These are phyloP conservation scores for Pleurotus djamor DNA, from an alignment of 768 basidiomycete species.

Conservation along the genomic window DNA sequence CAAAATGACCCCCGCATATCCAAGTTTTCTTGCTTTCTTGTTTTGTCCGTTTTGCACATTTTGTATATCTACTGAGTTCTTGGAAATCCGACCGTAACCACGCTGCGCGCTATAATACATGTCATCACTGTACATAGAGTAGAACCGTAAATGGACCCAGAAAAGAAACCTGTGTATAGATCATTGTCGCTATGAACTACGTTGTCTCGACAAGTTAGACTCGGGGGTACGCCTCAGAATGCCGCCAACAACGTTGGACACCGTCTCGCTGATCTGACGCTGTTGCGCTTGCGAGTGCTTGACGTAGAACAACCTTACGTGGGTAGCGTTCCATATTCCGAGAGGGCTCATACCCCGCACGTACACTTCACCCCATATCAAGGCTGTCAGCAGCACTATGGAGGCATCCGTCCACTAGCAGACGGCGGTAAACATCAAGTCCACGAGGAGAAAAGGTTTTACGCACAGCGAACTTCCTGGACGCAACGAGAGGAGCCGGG, in stretches of 20 bases:
- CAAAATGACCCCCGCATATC: no score
- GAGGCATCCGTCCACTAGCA: constrained; percentile 92
- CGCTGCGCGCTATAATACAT: no score
- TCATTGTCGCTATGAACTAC: not conserved
- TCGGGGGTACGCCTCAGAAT: constrained; percentile 56
- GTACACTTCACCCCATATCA: constrained; percentile 96
- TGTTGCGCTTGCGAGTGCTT: constrained; percentile 76
- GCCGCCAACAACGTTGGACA: constrained; percentile 81
- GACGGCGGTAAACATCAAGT: constrained; percentile 9
- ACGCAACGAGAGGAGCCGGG: constrained; percentile 55
- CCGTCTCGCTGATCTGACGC: constrained; percentile 74
- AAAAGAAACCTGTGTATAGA: no score
- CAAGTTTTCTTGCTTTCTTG: no score
- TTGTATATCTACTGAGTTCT: no score
- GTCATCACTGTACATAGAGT: not conserved
- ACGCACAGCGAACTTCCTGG: constrained; percentile 77
- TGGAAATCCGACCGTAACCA: no score
- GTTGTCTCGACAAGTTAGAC: constrained; percentile 13
- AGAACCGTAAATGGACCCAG: no score
- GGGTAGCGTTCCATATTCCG: constrained; percentile 89
- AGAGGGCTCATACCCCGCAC: constrained; percentile 85
- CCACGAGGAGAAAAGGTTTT: not conserved
- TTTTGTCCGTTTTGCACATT: no score
- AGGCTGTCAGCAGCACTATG: constrained; percentile 86
- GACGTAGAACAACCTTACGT: constrained; percentile 87